Conservation (phyloP, 2,329 filamentous ascomycete genomes). For the Conoideocrella luteorostrata region DNA sequence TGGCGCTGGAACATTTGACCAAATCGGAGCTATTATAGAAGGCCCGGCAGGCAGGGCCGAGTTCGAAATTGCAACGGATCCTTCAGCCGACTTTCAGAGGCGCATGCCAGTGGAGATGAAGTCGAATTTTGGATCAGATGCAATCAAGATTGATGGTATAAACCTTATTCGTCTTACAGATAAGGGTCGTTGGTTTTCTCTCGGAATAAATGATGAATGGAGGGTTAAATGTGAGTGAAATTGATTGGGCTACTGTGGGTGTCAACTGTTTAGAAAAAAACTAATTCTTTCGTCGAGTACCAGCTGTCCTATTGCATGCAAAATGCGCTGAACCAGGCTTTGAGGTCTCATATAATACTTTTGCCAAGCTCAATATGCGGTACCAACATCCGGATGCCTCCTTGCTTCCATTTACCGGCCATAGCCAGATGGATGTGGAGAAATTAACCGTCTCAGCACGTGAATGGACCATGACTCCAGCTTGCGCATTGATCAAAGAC, state of each 20-base stretch:
- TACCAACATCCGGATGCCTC: conserved; percentile 2
- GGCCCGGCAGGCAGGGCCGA: neutral
- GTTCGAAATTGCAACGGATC: neutral
- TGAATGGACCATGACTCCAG: neutral
- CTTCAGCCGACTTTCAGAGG: neutral
- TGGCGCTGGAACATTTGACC: neutral
- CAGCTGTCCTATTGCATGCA: neutral
- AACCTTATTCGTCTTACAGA: neutral
- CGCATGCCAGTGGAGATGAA: neutral
- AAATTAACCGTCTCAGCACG: neutral
- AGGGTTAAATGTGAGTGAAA: neutral
- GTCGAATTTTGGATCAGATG: neutral
- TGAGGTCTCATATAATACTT: neutral
- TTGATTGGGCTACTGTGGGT: too few relatives aligned
- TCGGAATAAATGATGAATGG: neutral
- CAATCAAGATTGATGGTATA: neutral
- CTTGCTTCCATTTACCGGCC: conserved; percentile 10
- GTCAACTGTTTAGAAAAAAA: neutral
- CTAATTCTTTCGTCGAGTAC: too few relatives aligned
- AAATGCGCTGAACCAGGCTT: neutral
- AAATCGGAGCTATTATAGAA: neutral
- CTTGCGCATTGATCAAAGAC: neutral
- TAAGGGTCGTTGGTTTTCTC: neutral
- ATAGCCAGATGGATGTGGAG: neutral
- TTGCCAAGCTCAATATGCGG: neutral